These are phyloP conservation scores for Bipolaris cookei DNA, from an alignment of 2,329 filamentous ascomycete species.

Conservation along the genomic window DNA sequence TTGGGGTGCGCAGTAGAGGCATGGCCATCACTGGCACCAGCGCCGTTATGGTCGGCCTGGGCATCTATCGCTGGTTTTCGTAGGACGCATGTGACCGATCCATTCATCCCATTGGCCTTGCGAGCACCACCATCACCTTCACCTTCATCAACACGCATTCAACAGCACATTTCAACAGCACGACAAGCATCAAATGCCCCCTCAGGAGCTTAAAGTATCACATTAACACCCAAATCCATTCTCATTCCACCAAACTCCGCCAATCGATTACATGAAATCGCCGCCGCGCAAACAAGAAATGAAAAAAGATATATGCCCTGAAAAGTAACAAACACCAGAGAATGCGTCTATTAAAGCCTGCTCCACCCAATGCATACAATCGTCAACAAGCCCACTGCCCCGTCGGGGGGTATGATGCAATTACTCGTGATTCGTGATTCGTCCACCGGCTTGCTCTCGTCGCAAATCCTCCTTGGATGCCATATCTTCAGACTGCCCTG, in stretches of 20 bases:
- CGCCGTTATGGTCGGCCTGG: constrained; percentile 52
- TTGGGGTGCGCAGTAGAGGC: constrained; percentile 51
- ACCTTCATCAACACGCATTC: background rate
- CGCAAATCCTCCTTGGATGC: constrained; percentile 6
- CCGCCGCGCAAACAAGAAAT: constrained; percentile 14
- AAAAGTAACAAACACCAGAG: constrained; percentile 32
- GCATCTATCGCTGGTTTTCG: constrained; percentile 53
- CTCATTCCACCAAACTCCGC: background rate
- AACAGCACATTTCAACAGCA: background rate
- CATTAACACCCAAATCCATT: background rate
- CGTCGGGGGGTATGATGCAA: constrained; percentile 28
- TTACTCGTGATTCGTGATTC: constrained; percentile 22
- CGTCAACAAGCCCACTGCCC: constrained; percentile 27
- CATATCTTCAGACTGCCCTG: background rate
- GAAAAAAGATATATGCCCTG: constrained; percentile 18
- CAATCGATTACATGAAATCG: constrained; percentile 22
- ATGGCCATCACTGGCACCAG: constrained; percentile 51
- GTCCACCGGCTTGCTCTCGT: constrained; percentile 12
- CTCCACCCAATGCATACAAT: constrained; percentile 33
- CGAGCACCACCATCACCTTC: too few relatives aligned
- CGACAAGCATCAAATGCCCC: background rate
- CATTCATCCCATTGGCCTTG: too few relatives aligned
- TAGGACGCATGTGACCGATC: constrained; percentile 11
- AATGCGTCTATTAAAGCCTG: constrained; percentile 33
- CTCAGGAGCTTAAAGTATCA: background rate